Evolutionary conservation across 2,329 filamentous ascomycete genomes (phyloP).

Genomic region (Xylariaceae sp.): DNA sequence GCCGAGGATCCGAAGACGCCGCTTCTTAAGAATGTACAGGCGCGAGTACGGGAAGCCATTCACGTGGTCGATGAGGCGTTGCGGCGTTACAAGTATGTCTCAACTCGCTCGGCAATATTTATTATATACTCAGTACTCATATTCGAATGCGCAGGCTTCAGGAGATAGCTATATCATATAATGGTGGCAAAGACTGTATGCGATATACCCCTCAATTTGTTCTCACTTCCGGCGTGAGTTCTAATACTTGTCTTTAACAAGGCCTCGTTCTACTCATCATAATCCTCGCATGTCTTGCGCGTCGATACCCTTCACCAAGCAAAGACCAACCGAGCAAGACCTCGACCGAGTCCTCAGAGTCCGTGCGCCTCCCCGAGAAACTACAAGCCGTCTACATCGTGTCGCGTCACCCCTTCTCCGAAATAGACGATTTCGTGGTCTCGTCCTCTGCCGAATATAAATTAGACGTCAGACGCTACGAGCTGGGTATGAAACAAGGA

Average conservation of each 20-base stretch:
- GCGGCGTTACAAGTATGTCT: conserved; percentile 63
- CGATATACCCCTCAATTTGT: background rate
- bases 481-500: conserved; percentile 69
- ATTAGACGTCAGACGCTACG: conserved; percentile 66
- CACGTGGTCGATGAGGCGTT: conserved; percentile 71
- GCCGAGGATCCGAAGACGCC: conserved; percentile 43
- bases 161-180: conserved; percentile 87
- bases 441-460: conserved; percentile 63
- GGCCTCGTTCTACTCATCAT: conserved; percentile 78
- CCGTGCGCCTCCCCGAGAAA: conserved; percentile 36
- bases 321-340: conserved; percentile 20
- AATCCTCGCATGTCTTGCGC: conserved; percentile 62
- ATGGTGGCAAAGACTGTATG: conserved; percentile 89
- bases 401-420: conserved; percentile 73
- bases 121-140: conserved; percentile 3
- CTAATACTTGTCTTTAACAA: conserved; percentile 1
- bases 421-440: conserved; percentile 80
- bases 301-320: conserved; percentile 30
- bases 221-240: background rate
- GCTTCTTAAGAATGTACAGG: conserved; percentile 60
- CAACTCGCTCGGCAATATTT: background rate
- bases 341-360: conserved; percentile 18
- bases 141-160: conserved; percentile 50
- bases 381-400: conserved; percentile 87
- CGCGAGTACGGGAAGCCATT: conserved; percentile 67